Percentiles rank a stretch among this genome's conserved stretches.
These are phyloP conservation scores for Angophora floribunda DNA, from an alignment of 345 rosid genomes.

Conservation along the genomic window DNA sequence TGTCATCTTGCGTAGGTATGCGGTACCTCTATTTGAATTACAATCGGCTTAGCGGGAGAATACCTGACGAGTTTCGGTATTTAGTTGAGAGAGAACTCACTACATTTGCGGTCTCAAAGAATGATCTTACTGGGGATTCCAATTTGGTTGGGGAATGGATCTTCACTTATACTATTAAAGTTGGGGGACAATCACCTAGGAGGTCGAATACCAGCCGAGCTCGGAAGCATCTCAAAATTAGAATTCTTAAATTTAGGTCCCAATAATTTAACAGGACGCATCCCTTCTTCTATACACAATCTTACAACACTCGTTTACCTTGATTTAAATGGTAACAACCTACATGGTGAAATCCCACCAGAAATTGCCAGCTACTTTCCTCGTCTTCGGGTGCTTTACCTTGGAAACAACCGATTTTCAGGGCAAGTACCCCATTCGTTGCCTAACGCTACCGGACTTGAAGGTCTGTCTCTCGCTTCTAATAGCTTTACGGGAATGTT, in stretches of 20 bases:
- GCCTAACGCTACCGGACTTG: too few relatives aligned
- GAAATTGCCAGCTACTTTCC: too few relatives aligned
- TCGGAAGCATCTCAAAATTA: neutral
- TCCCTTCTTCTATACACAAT: too few relatives aligned
- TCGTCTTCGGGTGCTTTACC: too few relatives aligned
- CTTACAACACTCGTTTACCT: too few relatives aligned
- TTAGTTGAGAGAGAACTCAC: neutral
- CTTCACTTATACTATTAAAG: accelerated
- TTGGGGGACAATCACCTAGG: neutral
- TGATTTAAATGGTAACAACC: accelerated
- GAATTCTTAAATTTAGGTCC: accelerated
- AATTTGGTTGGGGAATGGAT: neutral
- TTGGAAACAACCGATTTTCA: too few relatives aligned
- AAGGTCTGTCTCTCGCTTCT: accelerated
- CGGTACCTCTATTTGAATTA: neutral
- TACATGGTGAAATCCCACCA: too few relatives aligned
- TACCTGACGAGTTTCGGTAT: neutral
- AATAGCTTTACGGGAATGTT: too few relatives aligned
- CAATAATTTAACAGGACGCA: too few relatives aligned
- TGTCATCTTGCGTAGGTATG: neutral
- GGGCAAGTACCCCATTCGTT: too few relatives aligned
- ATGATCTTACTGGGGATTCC: neutral
- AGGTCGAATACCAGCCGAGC: neutral
- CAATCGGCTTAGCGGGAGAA: neutral
- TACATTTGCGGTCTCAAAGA: accelerated